These are phyloP conservation scores for Prunus padus DNA, from an alignment of 306 rosid species.

Conservation along the genomic window DNA sequence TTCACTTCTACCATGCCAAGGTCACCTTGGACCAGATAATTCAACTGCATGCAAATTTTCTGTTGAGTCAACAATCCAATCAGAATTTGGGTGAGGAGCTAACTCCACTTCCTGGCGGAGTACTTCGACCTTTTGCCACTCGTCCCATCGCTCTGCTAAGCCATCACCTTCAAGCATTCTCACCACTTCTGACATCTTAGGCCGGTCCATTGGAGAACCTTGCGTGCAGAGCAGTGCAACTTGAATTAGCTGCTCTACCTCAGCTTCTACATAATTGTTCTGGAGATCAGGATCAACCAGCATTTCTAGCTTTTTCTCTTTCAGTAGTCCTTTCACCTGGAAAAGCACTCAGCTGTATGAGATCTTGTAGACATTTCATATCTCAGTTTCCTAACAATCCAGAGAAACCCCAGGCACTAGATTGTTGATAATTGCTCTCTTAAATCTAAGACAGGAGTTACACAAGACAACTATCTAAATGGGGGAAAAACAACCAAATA, in stretches of 20 bases:
- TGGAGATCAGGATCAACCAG: slow-evolving; percentile 96
- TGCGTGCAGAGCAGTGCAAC: slow-evolving; percentile 97
- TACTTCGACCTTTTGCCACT: slow-evolving; percentile 96
- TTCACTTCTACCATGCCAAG: slow-evolving; percentile 29
- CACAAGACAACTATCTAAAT: neutral
- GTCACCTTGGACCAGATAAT: slow-evolving; percentile 99
- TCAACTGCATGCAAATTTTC: slow-evolving; percentile 96
- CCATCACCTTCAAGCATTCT: slow-evolving; percentile 99
- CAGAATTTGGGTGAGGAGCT: slow-evolving; percentile 83
- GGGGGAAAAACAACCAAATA: neutral
- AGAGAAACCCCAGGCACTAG: neutral
- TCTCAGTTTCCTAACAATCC: neutral
- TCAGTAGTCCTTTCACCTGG: slow-evolving; percentile 90
- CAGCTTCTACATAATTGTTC: slow-evolving; percentile 72
- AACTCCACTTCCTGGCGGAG: slow-evolving; percentile 90
- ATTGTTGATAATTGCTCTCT: neutral
- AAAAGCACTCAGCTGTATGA: slow-evolving; percentile 26
- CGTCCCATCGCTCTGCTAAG: slow-evolving; percentile 98
- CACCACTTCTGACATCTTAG: slow-evolving; percentile 97
- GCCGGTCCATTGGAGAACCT: slow-evolving; percentile 95
- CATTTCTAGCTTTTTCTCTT: slow-evolving; percentile 90
- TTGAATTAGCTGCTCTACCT: slow-evolving; percentile 96
- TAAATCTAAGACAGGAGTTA: neutral
- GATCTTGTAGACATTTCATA: slow-evolving; percentile 4
- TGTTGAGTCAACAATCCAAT: slow-evolving; percentile 94